Percentiles rank a stretch among this genome's conserved stretches.
phyloP scores from a whole-genome alignment of 495 filamentous ascomycete genomes.

The Penicillium antarcticum region DNA sequence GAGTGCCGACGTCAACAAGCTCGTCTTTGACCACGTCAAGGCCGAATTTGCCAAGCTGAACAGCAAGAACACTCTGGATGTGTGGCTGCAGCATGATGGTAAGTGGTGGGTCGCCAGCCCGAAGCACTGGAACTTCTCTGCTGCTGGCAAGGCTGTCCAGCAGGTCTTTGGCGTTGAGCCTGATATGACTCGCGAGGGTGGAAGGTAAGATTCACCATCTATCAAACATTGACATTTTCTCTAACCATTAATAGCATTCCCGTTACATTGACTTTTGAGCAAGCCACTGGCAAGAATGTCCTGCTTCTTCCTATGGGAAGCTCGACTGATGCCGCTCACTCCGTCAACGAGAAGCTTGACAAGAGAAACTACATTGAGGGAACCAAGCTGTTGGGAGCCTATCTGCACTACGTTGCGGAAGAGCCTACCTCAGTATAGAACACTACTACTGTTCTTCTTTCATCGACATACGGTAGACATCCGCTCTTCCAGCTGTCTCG shows the following conservation, averaged over 20 bases:
- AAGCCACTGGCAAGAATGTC: constrained; percentile 98
- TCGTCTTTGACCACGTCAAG: constrained; percentile 77
- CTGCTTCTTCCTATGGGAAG: constrained; percentile 94
- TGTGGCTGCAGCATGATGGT: constrained; percentile 77
- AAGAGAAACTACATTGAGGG: constrained; percentile 97
- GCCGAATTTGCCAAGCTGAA: constrained; percentile 75
- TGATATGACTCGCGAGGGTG: constrained; percentile 94
- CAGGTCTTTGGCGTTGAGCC: constrained; percentile 88
- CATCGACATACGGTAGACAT: too few relatives aligned
- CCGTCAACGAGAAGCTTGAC: constrained; percentile 97
- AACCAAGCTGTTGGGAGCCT: constrained; percentile 92
- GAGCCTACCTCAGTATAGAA: constrained; percentile 57
- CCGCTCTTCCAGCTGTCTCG: too few relatives aligned
- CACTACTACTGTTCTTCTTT: background rate
- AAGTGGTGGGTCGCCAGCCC: constrained; percentile 99
- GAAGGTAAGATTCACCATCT: constrained; percentile 54
- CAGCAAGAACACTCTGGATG: constrained; percentile 86
- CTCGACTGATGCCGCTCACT: constrained; percentile 93
- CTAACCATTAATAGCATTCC: constrained; percentile 67
- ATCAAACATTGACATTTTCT: background rate
- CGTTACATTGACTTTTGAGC: constrained; percentile 94
- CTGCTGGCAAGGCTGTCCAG: constrained; percentile 88
- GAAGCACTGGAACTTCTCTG: constrained; percentile 97
- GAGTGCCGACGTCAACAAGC: constrained; percentile 76
- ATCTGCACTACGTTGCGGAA: constrained; percentile 94